These are phyloP conservation scores for Rhododendron kiyosumense DNA, from an alignment of 148 eudicot species.

Conservation along the genomic window DNA sequence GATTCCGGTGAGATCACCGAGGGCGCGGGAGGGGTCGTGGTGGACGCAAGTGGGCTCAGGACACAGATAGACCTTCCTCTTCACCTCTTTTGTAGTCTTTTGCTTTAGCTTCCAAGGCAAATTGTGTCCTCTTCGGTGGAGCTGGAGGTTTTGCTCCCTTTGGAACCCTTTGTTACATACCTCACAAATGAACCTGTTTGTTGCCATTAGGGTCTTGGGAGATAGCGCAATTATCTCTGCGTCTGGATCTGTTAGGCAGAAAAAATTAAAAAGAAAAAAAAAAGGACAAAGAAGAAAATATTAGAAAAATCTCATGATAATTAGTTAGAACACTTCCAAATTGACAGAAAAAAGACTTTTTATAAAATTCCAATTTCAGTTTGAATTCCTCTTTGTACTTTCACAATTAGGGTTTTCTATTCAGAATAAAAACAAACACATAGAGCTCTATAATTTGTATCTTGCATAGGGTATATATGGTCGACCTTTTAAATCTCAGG, in stretches of 20 bases:
- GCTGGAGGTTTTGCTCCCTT: conserved; percentile 49
- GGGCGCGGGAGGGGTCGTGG: conserved; percentile 46
- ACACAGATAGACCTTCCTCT: conserved; percentile 40
- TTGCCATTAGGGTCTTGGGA: conserved; percentile 52
- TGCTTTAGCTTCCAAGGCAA: conserved; percentile 50
- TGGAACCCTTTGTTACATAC: conserved; percentile 54
- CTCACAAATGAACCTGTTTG: conserved; percentile 45
- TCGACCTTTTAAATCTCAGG: not conserved
- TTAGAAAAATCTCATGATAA: not conserved
- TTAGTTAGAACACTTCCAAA: not conserved
- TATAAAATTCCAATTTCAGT: not conserved
- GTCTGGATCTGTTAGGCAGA: conserved; percentile 34
- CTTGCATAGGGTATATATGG: not conserved
- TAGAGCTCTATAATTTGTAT: not conserved
- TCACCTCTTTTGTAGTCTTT: conserved; percentile 41
- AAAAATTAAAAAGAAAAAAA: not conserved
- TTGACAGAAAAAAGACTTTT: conserved; percentile 1
- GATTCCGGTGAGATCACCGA: conserved; percentile 47
- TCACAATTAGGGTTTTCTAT: conserved; percentile 6
- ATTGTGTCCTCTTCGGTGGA: conserved; percentile 51
- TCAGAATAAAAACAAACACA: not conserved
- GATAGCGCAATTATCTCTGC: conserved; percentile 51
- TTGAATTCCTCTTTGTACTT: not conserved
- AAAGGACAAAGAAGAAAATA: not conserved
- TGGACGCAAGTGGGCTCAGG: conserved; percentile 46